Evolutionary conservation across 768 basidiomycete species (phyloP), one percentile per base, ranked within the genome.

Genomic region (Pulveroboletus sp.): DNA sequence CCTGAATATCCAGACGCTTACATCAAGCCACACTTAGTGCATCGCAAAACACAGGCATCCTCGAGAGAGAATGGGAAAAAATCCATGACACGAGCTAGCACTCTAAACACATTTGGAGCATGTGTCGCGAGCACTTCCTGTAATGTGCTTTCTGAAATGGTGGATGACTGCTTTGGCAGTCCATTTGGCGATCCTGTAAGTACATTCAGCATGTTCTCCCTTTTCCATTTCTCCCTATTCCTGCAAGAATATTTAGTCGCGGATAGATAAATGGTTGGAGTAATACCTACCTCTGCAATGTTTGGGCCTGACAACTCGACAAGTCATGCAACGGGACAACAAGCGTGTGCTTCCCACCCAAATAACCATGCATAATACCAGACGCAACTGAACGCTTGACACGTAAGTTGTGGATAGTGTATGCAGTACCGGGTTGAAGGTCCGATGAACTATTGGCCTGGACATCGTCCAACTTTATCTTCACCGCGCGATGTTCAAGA

Each of bases 11-110:
- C 20, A 41, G 16, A 32, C 19, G 13, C 75, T 57, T 52, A 85
- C 86, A 72, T 64, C 44, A 68, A 58, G 8, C 74, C 58, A 64
- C 86, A 88, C 4, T 71, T 73, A 7, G 68, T 71, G 63, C 85
- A 89, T 32, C 68, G 67, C 30, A 77, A 65, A 22, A 71, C 66
- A 30, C 77, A 73, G 14, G 74, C 79, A 14, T 83, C 73, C 23
- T 65, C 55, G 24, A 85, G 57, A 24, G 72, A 58, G 27, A 73
- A 67, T 1, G 86, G 86, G 56, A 73, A 76, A 58, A 78, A 85
- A 56, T 83, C 81, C 9, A 78, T 58, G 3, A 76, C 72, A 17
- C 76, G 76, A 6, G 78, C 83, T 10, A 68, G 56, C 20, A 85
- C 61, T 32, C 63, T 71, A 49, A 75, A 78, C 35, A 63, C 69